These are phyloP conservation scores for Avena atlantica DNA, from an alignment of 176 grass and related monocot species.

Conservation along the genomic window DNA sequence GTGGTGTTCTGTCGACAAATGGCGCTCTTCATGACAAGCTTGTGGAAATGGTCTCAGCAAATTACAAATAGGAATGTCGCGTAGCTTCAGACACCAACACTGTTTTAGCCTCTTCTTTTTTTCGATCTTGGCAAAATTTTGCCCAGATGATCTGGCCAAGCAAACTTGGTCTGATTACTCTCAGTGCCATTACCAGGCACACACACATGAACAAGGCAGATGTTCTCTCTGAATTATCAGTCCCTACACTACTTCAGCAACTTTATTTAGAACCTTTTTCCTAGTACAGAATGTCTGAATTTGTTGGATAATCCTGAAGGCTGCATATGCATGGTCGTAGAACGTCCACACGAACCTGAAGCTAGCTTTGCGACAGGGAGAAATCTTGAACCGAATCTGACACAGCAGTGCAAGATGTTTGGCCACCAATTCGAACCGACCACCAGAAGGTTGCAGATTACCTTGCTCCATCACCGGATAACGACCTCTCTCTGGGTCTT, in stretches of 20 bases:
- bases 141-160: not conserved
- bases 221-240: not conserved
- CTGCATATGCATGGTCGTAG: not conserved
- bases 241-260: not conserved
- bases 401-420: constrained; percentile 42
- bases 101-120: not conserved
- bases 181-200: constrained; percentile 1
- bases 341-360: constrained; percentile 33
- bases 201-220: not conserved
- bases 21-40: constrained; percentile 67
- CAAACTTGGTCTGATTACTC: not conserved
- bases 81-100: constrained; percentile 28
- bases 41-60: constrained; percentile 69
- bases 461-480: constrained; percentile 13
- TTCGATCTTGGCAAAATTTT: not conserved
- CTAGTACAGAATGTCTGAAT: constrained; percentile 40
- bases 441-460: constrained; percentile 14
- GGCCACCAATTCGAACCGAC: constrained; percentile 58
- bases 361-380: not conserved
- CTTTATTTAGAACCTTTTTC: not conserved
- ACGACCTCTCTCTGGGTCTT: constrained; percentile 19
- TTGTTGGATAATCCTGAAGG: constrained; percentile 32
- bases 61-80: constrained; percentile 44
- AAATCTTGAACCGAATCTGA: constrained; percentile 33
- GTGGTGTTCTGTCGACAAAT: constrained; percentile 79